Conservation (phyloP, 441 rosid species). For the Gossypium gossypioides region DNA sequence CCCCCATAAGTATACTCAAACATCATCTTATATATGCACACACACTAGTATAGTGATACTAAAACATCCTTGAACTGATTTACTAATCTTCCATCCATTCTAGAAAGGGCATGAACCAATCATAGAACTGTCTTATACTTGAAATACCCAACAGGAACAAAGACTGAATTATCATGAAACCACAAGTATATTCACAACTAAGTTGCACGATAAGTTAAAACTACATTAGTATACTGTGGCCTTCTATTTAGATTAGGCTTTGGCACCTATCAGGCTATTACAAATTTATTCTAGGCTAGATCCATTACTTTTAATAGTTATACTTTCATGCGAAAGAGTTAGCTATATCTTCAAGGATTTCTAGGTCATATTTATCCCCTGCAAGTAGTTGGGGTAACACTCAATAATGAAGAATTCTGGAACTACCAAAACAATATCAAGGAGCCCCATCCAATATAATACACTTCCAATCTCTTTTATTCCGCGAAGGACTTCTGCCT, state of each 20-base stretch:
- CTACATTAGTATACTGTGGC: not conserved
- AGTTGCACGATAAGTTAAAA: not conserved
- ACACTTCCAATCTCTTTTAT: slow-evolving; percentile 97
- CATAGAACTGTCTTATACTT: not conserved
- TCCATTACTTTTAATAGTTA: not conserved
- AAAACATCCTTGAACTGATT: not conserved
- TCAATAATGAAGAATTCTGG: slow-evolving; percentile 15
- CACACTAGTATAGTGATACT: not conserved
- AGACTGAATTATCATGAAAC: not conserved
- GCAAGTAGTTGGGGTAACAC: not conserved
- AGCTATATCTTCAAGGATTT: not conserved
- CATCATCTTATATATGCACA: not conserved
- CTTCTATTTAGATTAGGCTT: slow-evolving; percentile 1
- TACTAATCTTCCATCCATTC: slow-evolving; percentile 3
- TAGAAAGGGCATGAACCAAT: not conserved
- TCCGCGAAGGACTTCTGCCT: slow-evolving; percentile 82
- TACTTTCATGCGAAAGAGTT: not conserved
- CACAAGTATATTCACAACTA: not conserved
- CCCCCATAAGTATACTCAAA: not conserved
- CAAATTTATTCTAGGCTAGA: not conserved
- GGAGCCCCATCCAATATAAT: slow-evolving; percentile 90
- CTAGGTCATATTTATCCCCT: not conserved
- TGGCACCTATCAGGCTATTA: not conserved
- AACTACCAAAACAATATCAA: slow-evolving; percentile 90
- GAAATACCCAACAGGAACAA: not conserved